A percentile compares a stretch with the other conserved stretches of the same genome.
Evolutionary conservation across 805 yeast genomes (phyloP).

Genomic region (Metschnikowia corniflorae): DNA sequence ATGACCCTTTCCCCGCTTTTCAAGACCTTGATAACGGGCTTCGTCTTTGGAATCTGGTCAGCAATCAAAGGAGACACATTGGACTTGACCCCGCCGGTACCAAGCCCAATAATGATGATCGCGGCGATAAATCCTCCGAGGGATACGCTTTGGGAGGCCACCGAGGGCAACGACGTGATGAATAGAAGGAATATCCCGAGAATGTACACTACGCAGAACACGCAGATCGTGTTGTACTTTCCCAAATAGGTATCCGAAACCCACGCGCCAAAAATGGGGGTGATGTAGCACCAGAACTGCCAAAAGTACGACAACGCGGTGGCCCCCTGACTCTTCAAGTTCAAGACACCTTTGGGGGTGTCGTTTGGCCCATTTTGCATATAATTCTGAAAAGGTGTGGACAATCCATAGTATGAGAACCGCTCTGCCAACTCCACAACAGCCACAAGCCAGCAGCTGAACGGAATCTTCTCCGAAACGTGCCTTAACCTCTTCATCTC

Average conservation of each 20-base stretch:
- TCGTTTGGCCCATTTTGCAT: slow-evolving; percentile 55
- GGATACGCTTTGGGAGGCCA: slow-evolving; percentile 47
- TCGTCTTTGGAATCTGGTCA: slow-evolving; percentile 41
- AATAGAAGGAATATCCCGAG: slow-evolving; percentile 62
- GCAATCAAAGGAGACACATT: slow-evolving; percentile 75
- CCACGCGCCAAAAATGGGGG: slow-evolving; percentile 76
- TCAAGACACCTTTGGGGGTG: slow-evolving; percentile 51
- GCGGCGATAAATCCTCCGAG: slow-evolving; percentile 60
- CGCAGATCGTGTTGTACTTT: slow-evolving; percentile 63
- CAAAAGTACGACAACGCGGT: slow-evolving; percentile 70
- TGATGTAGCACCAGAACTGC: slow-evolving; percentile 79
- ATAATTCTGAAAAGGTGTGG: slow-evolving; percentile 75
- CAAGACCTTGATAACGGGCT: slow-evolving; percentile 36
- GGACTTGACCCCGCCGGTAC: slow-evolving; percentile 79
- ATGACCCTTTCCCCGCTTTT: slow-evolving; percentile 40
- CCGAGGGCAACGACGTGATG: slow-evolving; percentile 64
- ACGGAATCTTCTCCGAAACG: slow-evolving; percentile 50
- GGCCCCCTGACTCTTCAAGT: slow-evolving; percentile 59
- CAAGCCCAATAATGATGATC: slow-evolving; percentile 63
- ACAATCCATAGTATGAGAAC: slow-evolving; percentile 74
- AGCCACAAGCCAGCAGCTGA: slow-evolving; percentile 60
- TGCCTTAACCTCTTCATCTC: slow-evolving; percentile 51
- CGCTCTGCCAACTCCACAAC: slow-evolving; percentile 78
- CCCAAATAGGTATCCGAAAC: slow-evolving; percentile 74
- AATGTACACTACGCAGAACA: slow-evolving; percentile 56